phyloP scores from a whole-genome alignment of 2,329 filamentous ascomycete genomes.

The Aureobasidium subglaciale region DNA sequence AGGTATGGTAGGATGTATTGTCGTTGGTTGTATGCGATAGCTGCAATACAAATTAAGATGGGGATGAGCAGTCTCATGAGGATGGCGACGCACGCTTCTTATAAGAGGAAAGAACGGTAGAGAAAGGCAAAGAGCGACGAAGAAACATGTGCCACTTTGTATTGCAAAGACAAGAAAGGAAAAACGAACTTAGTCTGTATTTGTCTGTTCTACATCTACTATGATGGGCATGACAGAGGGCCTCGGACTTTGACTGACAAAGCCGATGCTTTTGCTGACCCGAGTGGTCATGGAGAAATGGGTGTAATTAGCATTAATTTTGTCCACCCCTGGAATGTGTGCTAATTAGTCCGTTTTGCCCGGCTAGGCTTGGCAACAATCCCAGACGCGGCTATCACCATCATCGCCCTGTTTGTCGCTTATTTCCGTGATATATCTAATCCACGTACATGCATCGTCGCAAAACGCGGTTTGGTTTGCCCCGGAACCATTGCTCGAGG shows the following conservation, averaged over 20 bases:
- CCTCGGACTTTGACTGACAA: conserved; percentile 2
- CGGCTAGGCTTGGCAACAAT: no score
- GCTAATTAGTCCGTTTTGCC: no score
- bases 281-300: not conserved
- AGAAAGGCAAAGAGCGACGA: not conserved
- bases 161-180: not conserved
- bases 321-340: not conserved
- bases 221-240: not conserved
- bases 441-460: no score
- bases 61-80: conserved; percentile 35
- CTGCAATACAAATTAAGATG: conserved; percentile 36
- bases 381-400: no score
- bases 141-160: not conserved
- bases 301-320: not conserved
- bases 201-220: not conserved
- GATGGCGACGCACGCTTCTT: conserved; percentile 24
- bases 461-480: no score
- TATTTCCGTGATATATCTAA: no score
- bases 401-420: no score
- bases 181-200: conserved; percentile 9
- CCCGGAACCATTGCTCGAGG: no score
- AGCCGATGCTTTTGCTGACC: conserved; percentile 8
- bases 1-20: conserved; percentile 18
- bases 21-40: conserved; percentile 33
- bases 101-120: not conserved